These are phyloP conservation scores for Diphasiastrum complanatum DNA, from an alignment of 83 land plant genomes.

Conservation along the genomic window DNA sequence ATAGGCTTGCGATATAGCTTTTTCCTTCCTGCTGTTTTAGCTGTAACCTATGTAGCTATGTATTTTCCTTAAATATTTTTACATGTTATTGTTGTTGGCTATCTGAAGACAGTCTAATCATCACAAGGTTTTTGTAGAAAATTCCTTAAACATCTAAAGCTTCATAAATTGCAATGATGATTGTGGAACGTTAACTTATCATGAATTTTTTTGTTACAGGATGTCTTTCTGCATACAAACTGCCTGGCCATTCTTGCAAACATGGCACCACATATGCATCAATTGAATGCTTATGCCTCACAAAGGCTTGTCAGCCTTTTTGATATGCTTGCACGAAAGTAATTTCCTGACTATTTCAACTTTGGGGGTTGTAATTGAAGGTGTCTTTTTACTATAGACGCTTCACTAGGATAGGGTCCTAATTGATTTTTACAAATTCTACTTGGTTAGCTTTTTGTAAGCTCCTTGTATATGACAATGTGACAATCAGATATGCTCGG, in stretches of 20 bases:
- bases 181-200: neutral
- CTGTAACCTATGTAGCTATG: too few relatives aligned
- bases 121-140: too few relatives aligned
- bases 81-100: too few relatives aligned
- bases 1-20: too few relatives aligned
- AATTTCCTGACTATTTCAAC: slow-evolving; percentile 15
- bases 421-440: too few relatives aligned
- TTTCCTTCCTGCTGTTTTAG: too few relatives aligned
- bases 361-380: neutral
- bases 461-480: neutral
- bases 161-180: too few relatives aligned
- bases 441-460: neutral
- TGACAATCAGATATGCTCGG: slow-evolving; percentile 75
- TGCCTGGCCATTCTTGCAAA: slow-evolving; percentile 88
- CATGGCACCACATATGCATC: slow-evolving; percentile 93
- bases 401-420: too few relatives aligned
- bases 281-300: slow-evolving; percentile 82
- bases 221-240: slow-evolving; percentile 84
- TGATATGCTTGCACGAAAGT: slow-evolving; percentile 89
- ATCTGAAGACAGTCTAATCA: too few relatives aligned
- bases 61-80: too few relatives aligned
- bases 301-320: slow-evolving; percentile 94
- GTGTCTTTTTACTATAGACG: too few relatives aligned
- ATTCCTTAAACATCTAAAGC: too few relatives aligned
- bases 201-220: slow-evolving; percentile 51